Percentiles rank a stretch among this genome's conserved stretches.
phyloP scores from a whole-genome alignment of 148 eudicot species.

The Silene uniflora region DNA sequence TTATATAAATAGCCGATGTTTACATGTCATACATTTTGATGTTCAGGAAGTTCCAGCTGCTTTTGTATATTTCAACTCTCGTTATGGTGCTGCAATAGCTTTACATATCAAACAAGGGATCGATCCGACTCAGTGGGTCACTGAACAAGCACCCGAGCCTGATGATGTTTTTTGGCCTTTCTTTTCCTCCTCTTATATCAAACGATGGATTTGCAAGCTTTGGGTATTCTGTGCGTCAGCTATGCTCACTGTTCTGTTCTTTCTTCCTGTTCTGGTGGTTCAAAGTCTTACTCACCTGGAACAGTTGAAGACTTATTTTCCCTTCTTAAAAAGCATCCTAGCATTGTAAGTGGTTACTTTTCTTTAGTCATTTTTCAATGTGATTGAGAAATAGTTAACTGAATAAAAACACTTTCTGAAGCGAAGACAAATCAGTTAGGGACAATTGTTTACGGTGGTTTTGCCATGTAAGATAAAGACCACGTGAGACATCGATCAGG shows the following conservation, averaged over 20 bases:
- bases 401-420: neutral
- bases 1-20: conserved; percentile 7
- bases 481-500: neutral
- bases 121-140: conserved; percentile 80
- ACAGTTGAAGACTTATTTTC: conserved; percentile 68
- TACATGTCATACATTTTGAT: conserved; percentile 9
- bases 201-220: conserved; percentile 61
- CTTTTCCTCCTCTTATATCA: conserved; percentile 70
- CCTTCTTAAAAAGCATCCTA: conserved; percentile 59
- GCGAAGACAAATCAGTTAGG: neutral
- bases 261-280: conserved; percentile 68
- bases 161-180: conserved; percentile 87
- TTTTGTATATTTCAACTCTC: conserved; percentile 79
- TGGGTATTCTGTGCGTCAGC: conserved; percentile 42
- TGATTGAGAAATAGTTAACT: neutral
- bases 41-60: conserved; percentile 86
- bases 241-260: conserved; percentile 56
- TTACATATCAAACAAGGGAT: conserved; percentile 66
- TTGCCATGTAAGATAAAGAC: no score
- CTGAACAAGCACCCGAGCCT: conserved; percentile 88
- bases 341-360: conserved; percentile 46
- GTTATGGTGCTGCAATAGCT: conserved; percentile 65
- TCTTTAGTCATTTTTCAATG: neutral
- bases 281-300: conserved; percentile 86
- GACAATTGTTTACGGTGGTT: neutral